These are phyloP conservation scores for Neurospora intermedia DNA, from an alignment of 495 filamentous ascomycete species.

Conservation along the genomic window DNA sequence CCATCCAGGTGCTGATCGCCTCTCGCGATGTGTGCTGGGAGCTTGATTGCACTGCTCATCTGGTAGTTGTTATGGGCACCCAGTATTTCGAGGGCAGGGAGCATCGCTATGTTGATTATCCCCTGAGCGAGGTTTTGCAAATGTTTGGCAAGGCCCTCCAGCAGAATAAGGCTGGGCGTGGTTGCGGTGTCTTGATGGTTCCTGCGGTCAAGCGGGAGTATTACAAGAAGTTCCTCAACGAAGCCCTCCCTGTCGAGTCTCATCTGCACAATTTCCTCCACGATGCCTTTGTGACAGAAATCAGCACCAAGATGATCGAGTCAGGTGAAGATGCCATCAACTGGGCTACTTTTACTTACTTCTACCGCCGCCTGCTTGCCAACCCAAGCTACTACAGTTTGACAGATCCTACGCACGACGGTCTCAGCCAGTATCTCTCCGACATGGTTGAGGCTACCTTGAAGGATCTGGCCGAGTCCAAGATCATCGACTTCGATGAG, in stretches of 20 bases:
- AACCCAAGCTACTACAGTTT: conserved; percentile 97
- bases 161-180: conserved; percentile 61
- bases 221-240: conserved; percentile 97
- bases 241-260: conserved; percentile 91
- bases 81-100: conserved; percentile 96
- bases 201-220: conserved; percentile 90
- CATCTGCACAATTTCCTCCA: conserved; percentile 84
- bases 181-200: conserved; percentile 89
- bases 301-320: conserved; percentile 84
- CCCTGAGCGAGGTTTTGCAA: conserved; percentile 92
- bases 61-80: conserved; percentile 97
- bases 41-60: conserved; percentile 72
- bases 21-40: conserved; percentile 97
- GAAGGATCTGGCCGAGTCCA: conserved; percentile 83
- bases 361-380: conserved; percentile 91
- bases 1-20: conserved; percentile 85
- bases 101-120: conserved; percentile 95
- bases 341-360: conserved; percentile 97
- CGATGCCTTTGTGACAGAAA: conserved; percentile 93
- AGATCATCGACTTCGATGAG: conserved; percentile 94
- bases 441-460: conserved; percentile 90
- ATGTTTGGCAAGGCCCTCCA: conserved; percentile 95
- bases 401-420: conserved; percentile 81
- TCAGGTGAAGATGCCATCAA: conserved; percentile 97
- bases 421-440: conserved; percentile 85